A percentile compares a stretch with the other conserved stretches of the same genome.
Evolutionary conservation across 2,329 filamentous ascomycete genomes (phyloP).

Genomic region (Claviceps sp.): DNA sequence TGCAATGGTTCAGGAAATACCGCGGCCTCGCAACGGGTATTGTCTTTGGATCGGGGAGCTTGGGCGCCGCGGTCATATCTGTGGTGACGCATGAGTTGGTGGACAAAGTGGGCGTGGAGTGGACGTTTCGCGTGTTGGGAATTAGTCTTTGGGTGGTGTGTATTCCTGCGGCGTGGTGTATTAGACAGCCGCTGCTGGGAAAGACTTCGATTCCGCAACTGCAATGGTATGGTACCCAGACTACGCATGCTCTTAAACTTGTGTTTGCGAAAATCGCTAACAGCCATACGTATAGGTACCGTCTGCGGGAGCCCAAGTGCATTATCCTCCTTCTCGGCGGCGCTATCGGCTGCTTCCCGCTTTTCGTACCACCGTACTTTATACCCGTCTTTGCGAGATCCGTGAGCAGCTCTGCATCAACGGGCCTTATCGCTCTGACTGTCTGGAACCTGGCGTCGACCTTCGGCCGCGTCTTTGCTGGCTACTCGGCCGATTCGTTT

Average conservation of each 20-base stretch:
- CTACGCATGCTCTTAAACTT: too few relatives aligned
- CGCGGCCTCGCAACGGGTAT: constrained; percentile 16
- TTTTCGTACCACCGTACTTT: constrained; percentile 17
- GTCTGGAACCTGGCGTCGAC: constrained; percentile 17
- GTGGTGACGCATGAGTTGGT: constrained; percentile 12
- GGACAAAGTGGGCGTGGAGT: constrained; percentile 11
- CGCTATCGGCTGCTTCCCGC: constrained; percentile 12
- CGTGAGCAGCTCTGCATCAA: constrained; percentile 10
- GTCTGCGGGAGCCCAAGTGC: constrained; percentile 13
- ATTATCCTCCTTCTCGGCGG: constrained; percentile 12
- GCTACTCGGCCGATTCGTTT: constrained; percentile 13
- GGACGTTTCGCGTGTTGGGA: constrained; percentile 16
- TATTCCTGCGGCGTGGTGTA: constrained; percentile 14
- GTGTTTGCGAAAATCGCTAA: not conserved
- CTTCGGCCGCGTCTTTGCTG: constrained; percentile 13
- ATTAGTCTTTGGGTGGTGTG: constrained; percentile 16
- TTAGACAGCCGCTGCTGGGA: constrained; percentile 7
- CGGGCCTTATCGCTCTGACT: constrained; percentile 11
- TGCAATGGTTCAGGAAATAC: constrained; percentile 14
- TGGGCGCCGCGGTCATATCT: constrained; percentile 16
- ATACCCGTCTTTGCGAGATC: constrained; percentile 15
- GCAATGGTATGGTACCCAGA: constrained; percentile 11
- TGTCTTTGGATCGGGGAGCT: constrained; percentile 15
- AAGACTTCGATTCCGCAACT: constrained; percentile 8
- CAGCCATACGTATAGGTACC: constrained; percentile 10